These are phyloP conservation scores for Multifurca ochricompacta DNA, from an alignment of 768 basidiomycete genomes.

Conservation along the genomic window DNA sequence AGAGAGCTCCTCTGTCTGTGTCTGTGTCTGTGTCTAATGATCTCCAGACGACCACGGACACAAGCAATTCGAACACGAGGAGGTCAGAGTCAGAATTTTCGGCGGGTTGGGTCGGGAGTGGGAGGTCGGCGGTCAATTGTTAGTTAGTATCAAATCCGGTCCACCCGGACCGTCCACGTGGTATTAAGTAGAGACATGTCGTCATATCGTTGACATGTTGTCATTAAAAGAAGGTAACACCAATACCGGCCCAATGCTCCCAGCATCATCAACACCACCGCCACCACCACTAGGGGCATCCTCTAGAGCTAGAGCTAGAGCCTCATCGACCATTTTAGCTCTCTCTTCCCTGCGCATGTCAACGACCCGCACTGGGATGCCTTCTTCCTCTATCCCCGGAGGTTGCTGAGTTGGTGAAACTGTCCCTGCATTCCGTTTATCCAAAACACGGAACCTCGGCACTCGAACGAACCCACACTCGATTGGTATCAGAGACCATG, in stretches of 20 bases:
- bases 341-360: constrained; percentile 44
- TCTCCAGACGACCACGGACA: too few species aligned
- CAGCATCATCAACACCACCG: background rate
- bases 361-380: constrained; percentile 58
- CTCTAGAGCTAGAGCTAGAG: constrained; percentile 19
- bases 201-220: too few species aligned
- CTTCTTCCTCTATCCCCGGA: constrained; percentile 52
- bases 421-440: constrained; percentile 31
- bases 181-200: too few species aligned
- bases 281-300: background rate
- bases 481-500: constrained; percentile 64
- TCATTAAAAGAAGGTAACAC: too few species aligned
- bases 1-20: too few species aligned
- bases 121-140: too few species aligned
- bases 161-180: background rate
- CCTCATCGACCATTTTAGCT: constrained; percentile 48
- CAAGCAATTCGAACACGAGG: too few species aligned
- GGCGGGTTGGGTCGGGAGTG: too few species aligned
- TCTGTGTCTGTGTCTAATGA: too few species aligned
- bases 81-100: background rate
- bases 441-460: constrained; percentile 54
- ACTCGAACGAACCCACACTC: constrained; percentile 63
- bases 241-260: constrained; percentile 9
- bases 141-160: too few species aligned
- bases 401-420: background rate